These are phyloP conservation scores for Fomitopsis serialis DNA, from an alignment of 768 basidiomycete genomes.

Conservation along the genomic window DNA sequence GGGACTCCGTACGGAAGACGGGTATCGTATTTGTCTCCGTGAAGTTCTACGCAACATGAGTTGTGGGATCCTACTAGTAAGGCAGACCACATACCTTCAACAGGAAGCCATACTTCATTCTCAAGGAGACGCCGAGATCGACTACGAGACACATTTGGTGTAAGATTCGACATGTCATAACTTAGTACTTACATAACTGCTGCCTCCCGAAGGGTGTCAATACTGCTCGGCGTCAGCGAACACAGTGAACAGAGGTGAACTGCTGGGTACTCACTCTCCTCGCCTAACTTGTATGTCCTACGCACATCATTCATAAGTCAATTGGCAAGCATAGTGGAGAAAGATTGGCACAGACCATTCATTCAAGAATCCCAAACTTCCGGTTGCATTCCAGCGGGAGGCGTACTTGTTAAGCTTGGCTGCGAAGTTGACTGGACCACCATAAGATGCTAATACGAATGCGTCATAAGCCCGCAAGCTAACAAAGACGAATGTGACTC, in stretches of 20 bases:
- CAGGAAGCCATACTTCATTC: constrained; percentile 38
- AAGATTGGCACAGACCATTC: constrained; percentile 51
- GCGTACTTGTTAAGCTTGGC: constrained; percentile 49
- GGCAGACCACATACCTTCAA: constrained; percentile 23
- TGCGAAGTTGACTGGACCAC: constrained; percentile 56
- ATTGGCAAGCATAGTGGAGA: not conserved
- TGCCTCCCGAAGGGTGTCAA: constrained; percentile 89
- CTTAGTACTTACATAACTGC: constrained; percentile 55
- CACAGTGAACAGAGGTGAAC: not conserved
- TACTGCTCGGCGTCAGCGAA: constrained; percentile 32
- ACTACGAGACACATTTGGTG: constrained; percentile 16
- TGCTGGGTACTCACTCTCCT: constrained; percentile 51
- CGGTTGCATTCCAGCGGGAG: constrained; percentile 57
- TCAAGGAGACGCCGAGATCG: constrained; percentile 37
- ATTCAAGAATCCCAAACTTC: constrained; percentile 71
- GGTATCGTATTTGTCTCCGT: constrained; percentile 34
- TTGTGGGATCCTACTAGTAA: not conserved
- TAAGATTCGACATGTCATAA: not conserved
- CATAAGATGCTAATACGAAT: constrained; percentile 53
- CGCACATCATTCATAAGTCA: not conserved
- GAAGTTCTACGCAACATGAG: constrained; percentile 29
- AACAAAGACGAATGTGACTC: not conserved
- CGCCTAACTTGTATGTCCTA: constrained; percentile 90
- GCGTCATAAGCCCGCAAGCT: too few relatives aligned
- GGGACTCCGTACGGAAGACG: constrained; percentile 49